phyloP scores from a whole-genome alignment of 768 basidiomycete species.

The Chiua virens region DNA sequence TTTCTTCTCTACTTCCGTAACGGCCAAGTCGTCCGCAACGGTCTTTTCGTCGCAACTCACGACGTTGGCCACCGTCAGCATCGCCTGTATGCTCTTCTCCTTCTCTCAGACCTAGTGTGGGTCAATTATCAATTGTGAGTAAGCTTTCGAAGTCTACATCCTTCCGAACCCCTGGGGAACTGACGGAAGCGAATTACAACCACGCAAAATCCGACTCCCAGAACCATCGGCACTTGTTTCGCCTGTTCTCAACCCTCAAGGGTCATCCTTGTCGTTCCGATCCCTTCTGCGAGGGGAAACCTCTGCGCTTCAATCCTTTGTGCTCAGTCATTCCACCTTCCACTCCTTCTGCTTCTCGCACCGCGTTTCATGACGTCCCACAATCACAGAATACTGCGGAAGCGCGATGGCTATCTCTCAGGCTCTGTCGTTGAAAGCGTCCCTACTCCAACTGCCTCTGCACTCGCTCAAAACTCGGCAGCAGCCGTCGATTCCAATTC shows the following conservation, averaged over 20 bases:
- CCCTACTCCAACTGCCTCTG: conserved; percentile 27
- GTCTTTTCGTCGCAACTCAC: conserved; percentile 1
- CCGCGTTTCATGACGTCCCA: conserved; percentile 16
- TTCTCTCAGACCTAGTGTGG: neutral
- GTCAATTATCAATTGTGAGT: conserved; percentile 14
- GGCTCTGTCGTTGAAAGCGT: conserved; percentile 26
- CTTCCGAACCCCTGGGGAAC: conserved; percentile 1
- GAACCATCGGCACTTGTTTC: neutral
- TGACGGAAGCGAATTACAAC: conserved; percentile 20
- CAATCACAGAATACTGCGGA: conserved; percentile 7
- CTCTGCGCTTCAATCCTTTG: conserved; percentile 15
- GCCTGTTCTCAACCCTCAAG: neutral
- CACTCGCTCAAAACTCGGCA: conserved; percentile 21
- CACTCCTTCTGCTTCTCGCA: conserved; percentile 1
- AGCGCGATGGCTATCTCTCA: conserved; percentile 14
- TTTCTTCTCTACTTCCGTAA: neutral
- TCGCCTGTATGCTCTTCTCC: conserved; percentile 3
- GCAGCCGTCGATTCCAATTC: neutral
- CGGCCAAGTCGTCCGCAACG: neutral
- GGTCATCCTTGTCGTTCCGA: neutral
- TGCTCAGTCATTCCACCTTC: neutral
- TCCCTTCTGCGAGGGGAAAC: conserved; percentile 27
- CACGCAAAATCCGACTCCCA: conserved; percentile 11
- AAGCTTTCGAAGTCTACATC: neutral
- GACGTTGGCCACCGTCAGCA: conserved; percentile 4